Percentiles rank a stretch among this genome's conserved stretches.
These are phyloP conservation scores for Kodamaea lidongshanica DNA, from an alignment of 805 yeast species.

Conservation along the genomic window DNA sequence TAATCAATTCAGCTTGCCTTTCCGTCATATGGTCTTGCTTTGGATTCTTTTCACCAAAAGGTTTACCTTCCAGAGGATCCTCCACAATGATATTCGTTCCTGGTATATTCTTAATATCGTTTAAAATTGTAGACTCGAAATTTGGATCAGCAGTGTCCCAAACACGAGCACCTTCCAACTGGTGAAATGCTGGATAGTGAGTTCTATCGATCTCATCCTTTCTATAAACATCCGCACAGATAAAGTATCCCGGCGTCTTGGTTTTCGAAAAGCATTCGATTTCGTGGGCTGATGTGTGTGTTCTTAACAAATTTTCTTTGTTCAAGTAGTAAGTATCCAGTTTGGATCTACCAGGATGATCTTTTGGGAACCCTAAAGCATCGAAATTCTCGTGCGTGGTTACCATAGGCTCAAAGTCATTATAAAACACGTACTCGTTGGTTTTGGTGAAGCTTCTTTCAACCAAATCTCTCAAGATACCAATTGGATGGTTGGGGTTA, in stretches of 20 bases:
- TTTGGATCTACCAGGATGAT: conserved; percentile 89
- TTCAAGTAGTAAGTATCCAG: conserved; percentile 92
- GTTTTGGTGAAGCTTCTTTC: conserved; percentile 59
- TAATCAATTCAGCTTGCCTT: conserved; percentile 60
- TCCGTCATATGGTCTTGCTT: conserved; percentile 73
- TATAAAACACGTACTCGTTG: conserved; percentile 67
- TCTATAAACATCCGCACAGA: conserved; percentile 93
- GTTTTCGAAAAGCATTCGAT: conserved; percentile 67
- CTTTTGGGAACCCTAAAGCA: conserved; percentile 80
- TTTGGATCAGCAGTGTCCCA: conserved; percentile 55
- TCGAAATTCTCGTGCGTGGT: conserved; percentile 83
- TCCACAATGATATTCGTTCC: conserved; percentile 65
- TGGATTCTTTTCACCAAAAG: conserved; percentile 61
- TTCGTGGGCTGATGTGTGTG: conserved; percentile 98
- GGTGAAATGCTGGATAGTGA: conserved; percentile 96
- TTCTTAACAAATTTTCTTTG: conserved; percentile 63
- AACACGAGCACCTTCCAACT: conserved; percentile 90
- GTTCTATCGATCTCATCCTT: conserved; percentile 93
- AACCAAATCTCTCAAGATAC: conserved; percentile 70
- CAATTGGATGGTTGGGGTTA: conserved; percentile 78
- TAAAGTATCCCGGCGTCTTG: conserved; percentile 78
- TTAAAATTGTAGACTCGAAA: conserved; percentile 31
- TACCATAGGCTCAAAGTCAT: conserved; percentile 78
- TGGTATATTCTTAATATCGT: conserved; percentile 63
- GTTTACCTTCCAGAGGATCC: conserved; percentile 50